phyloP scores from a whole-genome alignment of 2,329 filamentous ascomycete genomes.

The Aspergillus intermedius region DNA sequence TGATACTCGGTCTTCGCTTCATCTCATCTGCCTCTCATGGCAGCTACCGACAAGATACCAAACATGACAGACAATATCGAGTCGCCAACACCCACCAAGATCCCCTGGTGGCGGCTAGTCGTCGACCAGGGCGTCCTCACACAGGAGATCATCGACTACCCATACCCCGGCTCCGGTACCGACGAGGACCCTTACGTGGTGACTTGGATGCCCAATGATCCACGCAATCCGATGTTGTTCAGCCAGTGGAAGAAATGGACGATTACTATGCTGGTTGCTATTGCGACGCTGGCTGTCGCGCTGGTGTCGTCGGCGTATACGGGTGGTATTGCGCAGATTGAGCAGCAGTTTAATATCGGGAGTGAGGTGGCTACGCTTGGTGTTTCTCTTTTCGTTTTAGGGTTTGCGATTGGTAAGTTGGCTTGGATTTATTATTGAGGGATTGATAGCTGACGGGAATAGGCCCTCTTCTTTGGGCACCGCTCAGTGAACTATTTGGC shows the following conservation, averaged over 20 bases:
- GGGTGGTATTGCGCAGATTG: conserved; percentile 32
- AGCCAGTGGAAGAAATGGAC: conserved; percentile 32
- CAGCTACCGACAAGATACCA: conserved; percentile 14
- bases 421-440: background rate
- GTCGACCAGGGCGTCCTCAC: conserved; percentile 28
- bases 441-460: background rate
- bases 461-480: conserved; percentile 41
- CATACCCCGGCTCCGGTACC: conserved; percentile 34
- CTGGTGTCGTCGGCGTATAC: conserved; percentile 40
- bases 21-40: conserved; percentile 13
- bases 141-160: conserved; percentile 27
- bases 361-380: conserved; percentile 36
- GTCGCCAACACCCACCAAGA: conserved; percentile 18
- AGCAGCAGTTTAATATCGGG: conserved; percentile 28
- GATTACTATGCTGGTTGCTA: conserved; percentile 32
- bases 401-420: conserved; percentile 36
- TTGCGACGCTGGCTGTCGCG: conserved; percentile 38
- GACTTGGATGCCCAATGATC: conserved; percentile 38
- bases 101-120: conserved; percentile 31
- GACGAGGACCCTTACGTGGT: conserved; percentile 39
- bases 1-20: conserved; percentile 5
- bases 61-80: conserved; percentile 23
- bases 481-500: conserved; percentile 33
- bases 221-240: conserved; percentile 37
- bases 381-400: conserved; percentile 42